These are phyloP conservation scores for Quercus robur DNA, from an alignment of 306 rosid genomes.

Conservation along the genomic window DNA sequence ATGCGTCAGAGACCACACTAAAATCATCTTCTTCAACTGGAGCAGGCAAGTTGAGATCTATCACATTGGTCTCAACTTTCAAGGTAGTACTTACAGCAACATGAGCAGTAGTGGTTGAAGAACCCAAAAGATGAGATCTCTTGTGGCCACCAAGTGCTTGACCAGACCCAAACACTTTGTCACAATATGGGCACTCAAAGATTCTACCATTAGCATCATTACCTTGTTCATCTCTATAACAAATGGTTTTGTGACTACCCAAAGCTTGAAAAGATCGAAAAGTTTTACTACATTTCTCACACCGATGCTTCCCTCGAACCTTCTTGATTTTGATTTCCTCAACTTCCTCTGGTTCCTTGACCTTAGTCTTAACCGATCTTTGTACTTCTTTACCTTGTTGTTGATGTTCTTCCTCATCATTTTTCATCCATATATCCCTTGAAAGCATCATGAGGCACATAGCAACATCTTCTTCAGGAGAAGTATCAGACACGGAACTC, in stretches of 20 bases:
- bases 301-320: slow-evolving; percentile 42
- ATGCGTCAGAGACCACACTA: slow-evolving; percentile 61
- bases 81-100: slow-evolving; percentile 7
- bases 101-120: slow-evolving; percentile 19
- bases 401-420: slow-evolving; percentile 14
- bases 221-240: slow-evolving; percentile 21
- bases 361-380: neutral
- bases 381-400: slow-evolving; percentile 3
- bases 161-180: slow-evolving; percentile 68
- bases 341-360: slow-evolving; percentile 7
- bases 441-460: slow-evolving; percentile 79
- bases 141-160: slow-evolving; percentile 96
- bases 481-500: slow-evolving; percentile 66
- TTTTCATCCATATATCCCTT: slow-evolving; percentile 56
- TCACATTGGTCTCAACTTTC: slow-evolving; percentile 26
- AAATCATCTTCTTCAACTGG: slow-evolving; percentile 59
- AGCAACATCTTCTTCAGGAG: slow-evolving; percentile 75
- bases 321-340: slow-evolving; percentile 35
- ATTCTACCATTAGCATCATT: slow-evolving; percentile 20
- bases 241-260: slow-evolving; percentile 54
- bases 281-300: slow-evolving; percentile 48
- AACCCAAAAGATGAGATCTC: slow-evolving; percentile 59
- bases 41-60: slow-evolving; percentile 90
- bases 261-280: slow-evolving; percentile 70
- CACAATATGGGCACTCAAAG: slow-evolving; percentile 72